Evolutionary conservation across 2,329 filamentous ascomycete species (phyloP).

Genomic region (Aspergillaceae sp.): DNA sequence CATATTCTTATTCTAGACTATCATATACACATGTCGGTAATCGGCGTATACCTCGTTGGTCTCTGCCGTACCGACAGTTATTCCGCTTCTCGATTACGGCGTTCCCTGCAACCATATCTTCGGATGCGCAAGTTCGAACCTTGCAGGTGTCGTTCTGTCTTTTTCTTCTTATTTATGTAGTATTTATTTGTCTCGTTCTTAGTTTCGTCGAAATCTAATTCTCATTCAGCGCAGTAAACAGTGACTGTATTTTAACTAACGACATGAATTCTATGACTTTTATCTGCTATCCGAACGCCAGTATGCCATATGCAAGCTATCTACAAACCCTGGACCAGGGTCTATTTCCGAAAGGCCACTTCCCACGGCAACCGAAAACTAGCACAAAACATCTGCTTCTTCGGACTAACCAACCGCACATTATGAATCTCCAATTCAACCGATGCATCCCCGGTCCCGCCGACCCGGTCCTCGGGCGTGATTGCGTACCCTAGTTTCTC

Average conservation of each 20-base stretch:
- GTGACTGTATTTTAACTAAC: too few relatives aligned
- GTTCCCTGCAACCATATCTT: background rate
- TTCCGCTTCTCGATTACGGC: background rate
- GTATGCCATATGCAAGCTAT: too few relatives aligned
- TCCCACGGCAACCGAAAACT: constrained; percentile 76
- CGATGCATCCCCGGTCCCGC: constrained; percentile 50
- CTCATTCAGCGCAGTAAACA: too few relatives aligned
- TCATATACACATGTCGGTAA: too few relatives aligned
- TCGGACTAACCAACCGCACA: constrained; percentile 81
- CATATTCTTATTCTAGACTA: too few relatives aligned
- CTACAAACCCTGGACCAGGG: too few relatives aligned
- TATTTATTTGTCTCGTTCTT: too few relatives aligned
- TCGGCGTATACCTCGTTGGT: too few relatives aligned
- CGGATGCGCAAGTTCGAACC: constrained; percentile 1
- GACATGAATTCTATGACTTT: too few relatives aligned
- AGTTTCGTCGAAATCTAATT: background rate
- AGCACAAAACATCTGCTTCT: constrained; percentile 95
- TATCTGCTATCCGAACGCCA: too few relatives aligned
- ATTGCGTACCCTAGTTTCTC: constrained; percentile 53
- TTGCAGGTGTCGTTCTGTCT: background rate
- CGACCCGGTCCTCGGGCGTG: constrained; percentile 43
- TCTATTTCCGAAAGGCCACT: constrained; percentile 58
- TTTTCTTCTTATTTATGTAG: background rate
- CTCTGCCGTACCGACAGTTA: too few relatives aligned
- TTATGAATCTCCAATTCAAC: constrained; percentile 49